A percentile compares a stretch with the other conserved stretches of the same genome.
Evolutionary conservation across 257 asterid genomes (phyloP).

Genomic region (Sherardia arvensis): DNA sequence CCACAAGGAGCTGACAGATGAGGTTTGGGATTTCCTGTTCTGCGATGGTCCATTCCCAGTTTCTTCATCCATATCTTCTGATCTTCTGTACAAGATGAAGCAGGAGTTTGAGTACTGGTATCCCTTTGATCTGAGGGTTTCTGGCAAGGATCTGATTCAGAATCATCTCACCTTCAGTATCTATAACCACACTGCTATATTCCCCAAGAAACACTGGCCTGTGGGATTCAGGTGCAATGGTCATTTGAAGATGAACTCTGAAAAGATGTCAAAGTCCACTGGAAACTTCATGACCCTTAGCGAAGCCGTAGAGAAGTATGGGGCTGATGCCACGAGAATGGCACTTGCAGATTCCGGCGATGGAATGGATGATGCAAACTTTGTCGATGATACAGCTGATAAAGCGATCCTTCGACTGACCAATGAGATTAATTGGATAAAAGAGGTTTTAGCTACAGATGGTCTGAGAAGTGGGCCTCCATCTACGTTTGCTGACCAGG

Average conservation of each 20-base stretch:
- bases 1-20: conserved; percentile 82
- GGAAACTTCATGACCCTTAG: conserved; percentile 89
- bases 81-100: conserved; percentile 73
- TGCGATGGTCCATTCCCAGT: conserved; percentile 56
- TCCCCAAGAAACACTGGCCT: conserved; percentile 85
- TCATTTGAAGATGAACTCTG: conserved; percentile 78
- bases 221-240: conserved; percentile 90
- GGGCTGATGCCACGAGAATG: conserved; percentile 96
- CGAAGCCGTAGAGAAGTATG: conserved; percentile 76
- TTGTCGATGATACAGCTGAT: conserved; percentile 82
- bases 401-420: conserved; percentile 90
- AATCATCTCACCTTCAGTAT: conserved; percentile 84
- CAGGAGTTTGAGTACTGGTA: conserved; percentile 92
- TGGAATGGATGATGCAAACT: conserved; percentile 95
- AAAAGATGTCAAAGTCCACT: conserved; percentile 95
- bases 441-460: conserved; percentile 59
- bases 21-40: conserved; percentile 91
- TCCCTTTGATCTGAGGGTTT: conserved; percentile 90
- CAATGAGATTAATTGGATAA: conserved; percentile 82
- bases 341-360: conserved; percentile 98
- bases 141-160: conserved; percentile 93
- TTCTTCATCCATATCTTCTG: conserved; percentile 42
- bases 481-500: conserved; percentile 57
- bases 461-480: conserved; percentile 47
- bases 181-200: conserved; percentile 70